Evolutionary conservation across 257 asterid genomes (phyloP), one percentile per base, ranked within the genome.

Genomic region (Solanum chmielewskii): DNA sequence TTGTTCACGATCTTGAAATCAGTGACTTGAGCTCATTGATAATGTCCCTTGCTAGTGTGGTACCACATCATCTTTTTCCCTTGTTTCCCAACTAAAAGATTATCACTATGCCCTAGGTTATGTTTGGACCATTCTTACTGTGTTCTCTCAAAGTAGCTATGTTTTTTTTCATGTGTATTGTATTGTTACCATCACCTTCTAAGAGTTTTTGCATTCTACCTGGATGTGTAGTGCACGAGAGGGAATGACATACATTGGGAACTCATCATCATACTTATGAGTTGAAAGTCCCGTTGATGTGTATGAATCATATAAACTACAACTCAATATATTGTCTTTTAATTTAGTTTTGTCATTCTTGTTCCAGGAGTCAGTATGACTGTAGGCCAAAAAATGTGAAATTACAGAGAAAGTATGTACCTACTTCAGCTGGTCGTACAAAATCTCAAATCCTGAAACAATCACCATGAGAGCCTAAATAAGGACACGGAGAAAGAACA

Each of bases 341-440:
- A 16, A 27, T 25, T 84, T 42, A 80, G 49, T 52, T 27, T 83
- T 20, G 12, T 70, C 52, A 10, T 44, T 71, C 47, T 82, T 86
- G 89, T 66, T 89, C 90, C 92, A 96, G 99, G 35, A 92, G 92
- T 8, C 91, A 88, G 6, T 90, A 88, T 80, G 99, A 98, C 11
- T 95, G 92, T 88, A 94, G 93, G 60, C 99, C 98, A n/a, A 95
- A 94, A 88, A 95, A 96, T 47, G 90, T 93, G 86, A 94, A 90
- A 89, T 85, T 83, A 85, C 83, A 89, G 39, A 45, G 84, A 82
- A 89, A 89, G 88, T 60, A 91, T 60, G 78, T 83, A 66, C 88
- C 94, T 13, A 89, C 35, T 33, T 3, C 87, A 64, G 69, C 16
- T 52, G 95, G 91, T 89, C 91, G 91, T 83, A 88, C 95, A 23